These are phyloP conservation scores for Carex arenaria DNA, from an alignment of 202 grass and related monocot species.

Conservation along the genomic window DNA sequence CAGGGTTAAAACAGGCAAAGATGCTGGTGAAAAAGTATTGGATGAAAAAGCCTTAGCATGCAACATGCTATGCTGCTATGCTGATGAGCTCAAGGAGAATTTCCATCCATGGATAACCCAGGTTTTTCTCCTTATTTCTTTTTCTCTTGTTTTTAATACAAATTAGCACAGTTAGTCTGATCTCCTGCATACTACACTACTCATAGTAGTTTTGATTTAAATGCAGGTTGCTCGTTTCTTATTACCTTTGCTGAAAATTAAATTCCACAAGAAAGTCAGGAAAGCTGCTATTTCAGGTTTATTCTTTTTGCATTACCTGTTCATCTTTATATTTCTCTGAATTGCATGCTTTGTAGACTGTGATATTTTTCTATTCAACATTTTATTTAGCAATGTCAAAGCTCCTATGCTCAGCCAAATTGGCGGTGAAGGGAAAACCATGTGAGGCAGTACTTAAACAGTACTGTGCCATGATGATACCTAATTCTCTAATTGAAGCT, in stretches of 20 bases:
- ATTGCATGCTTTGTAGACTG: not conserved
- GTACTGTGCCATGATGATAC: constrained; percentile 67
- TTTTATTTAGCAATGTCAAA: constrained; percentile 62
- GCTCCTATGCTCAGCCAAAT: constrained; percentile 62
- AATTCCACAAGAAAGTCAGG: constrained; percentile 53
- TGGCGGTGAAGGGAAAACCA: constrained; percentile 56
- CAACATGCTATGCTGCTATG: constrained; percentile 86
- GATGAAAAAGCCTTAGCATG: constrained; percentile 93
- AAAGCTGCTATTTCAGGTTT: too few relatives aligned
- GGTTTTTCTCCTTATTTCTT: constrained; percentile 28
- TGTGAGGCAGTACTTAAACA: constrained; percentile 61
- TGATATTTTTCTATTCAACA: not conserved
- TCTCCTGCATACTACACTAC: not conserved
- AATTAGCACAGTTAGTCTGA: not conserved
- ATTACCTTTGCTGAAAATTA: constrained; percentile 80
- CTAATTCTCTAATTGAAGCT: constrained; percentile 58
- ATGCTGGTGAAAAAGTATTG: constrained; percentile 74
- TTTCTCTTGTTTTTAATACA: not conserved
- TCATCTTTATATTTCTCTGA: not conserved
- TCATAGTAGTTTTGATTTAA: constrained; percentile 1
- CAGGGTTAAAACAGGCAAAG: constrained; percentile 45
- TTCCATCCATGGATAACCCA: constrained; percentile 92
- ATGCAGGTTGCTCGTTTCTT: constrained; percentile 63
- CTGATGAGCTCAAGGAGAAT: constrained; percentile 83
- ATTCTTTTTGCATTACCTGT: too few relatives aligned